A percentile compares a stretch with the other conserved stretches of the same genome.
Conservation (phyloP, 1,139 yeast genomes). For the Kazachstania sp. region DNA sequence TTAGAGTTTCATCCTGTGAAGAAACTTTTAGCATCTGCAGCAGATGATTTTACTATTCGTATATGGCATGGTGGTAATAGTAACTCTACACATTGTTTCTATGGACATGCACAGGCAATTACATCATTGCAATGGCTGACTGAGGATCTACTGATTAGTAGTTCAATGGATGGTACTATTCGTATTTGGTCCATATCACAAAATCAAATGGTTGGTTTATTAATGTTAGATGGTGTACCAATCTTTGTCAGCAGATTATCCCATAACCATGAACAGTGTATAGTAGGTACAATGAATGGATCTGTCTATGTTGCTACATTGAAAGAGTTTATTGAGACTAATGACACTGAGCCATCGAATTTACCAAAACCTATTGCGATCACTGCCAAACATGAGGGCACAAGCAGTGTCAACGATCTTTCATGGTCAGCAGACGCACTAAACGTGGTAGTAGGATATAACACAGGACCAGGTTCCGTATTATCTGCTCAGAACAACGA, state of each 20-base stretch:
- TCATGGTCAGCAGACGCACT: not conserved
- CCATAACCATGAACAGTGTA: not conserved
- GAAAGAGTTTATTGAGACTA: not conserved
- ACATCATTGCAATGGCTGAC: conserved; percentile 48
- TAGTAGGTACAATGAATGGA: not conserved
- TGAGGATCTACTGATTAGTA: conserved; percentile 33
- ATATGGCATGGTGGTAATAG: conserved; percentile 64
- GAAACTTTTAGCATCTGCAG: conserved; percentile 58
- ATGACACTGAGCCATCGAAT: not conserved
- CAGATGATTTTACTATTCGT: conserved; percentile 66
- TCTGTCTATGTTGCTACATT: not conserved
- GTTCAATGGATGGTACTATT: conserved; percentile 64
- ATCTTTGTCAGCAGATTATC: conserved; percentile 7
- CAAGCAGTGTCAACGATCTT: not conserved
- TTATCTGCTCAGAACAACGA: too few relatives aligned
- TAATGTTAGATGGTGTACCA: conserved; percentile 42
- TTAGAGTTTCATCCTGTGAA: conserved; percentile 45
- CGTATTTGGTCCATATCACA: conserved; percentile 56
- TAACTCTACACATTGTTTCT: conserved; percentile 36
- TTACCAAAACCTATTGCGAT: not conserved
- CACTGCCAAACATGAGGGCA: not conserved
- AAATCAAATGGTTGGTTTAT: conserved; percentile 36
- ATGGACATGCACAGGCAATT: conserved; percentile 51
- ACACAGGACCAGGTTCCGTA: not conserved
- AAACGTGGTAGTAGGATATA: not conserved